Conservation (phyloP, 1,284 basidiomycete species). For the Blastosporella zonata region DNA sequence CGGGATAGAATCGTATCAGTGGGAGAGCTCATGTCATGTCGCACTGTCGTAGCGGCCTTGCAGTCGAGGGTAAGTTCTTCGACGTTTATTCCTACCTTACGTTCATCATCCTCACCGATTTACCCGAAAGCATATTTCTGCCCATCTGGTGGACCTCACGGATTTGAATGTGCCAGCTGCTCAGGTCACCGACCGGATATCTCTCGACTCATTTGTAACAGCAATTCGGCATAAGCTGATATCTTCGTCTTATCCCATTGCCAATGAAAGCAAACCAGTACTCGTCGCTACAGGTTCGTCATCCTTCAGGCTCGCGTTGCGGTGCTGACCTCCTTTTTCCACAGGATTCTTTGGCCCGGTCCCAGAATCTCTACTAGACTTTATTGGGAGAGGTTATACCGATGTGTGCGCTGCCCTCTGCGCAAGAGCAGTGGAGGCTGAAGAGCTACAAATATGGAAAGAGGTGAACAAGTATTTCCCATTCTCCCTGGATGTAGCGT, state of each 20-base stretch:
- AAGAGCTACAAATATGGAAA: constrained; percentile 14
- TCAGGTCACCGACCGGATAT: neutral
- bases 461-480: constrained; percentile 2
- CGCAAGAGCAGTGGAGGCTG: constrained; percentile 8
- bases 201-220: neutral
- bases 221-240: neutral
- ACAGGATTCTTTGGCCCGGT: constrained; percentile 12
- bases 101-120: neutral
- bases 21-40: constrained; percentile 15
- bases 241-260: neutral
- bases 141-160: constrained; percentile 7
- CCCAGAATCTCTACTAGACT: constrained; percentile 9
- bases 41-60: constrained; percentile 14
- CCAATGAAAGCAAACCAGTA: neutral
- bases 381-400: constrained; percentile 12
- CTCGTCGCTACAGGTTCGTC: constrained; percentile 7
- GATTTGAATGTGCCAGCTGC: neutral
- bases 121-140: constrained; percentile 1
- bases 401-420: constrained; percentile 14
- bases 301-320: neutral
- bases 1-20: constrained; percentile 10
- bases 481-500: neutral
- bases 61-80: constrained; percentile 3
- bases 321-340: neutral
- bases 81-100: neutral